Conservation (phyloP, 2,329 filamentous ascomycete genomes). For the Ustulina deusta region DNA sequence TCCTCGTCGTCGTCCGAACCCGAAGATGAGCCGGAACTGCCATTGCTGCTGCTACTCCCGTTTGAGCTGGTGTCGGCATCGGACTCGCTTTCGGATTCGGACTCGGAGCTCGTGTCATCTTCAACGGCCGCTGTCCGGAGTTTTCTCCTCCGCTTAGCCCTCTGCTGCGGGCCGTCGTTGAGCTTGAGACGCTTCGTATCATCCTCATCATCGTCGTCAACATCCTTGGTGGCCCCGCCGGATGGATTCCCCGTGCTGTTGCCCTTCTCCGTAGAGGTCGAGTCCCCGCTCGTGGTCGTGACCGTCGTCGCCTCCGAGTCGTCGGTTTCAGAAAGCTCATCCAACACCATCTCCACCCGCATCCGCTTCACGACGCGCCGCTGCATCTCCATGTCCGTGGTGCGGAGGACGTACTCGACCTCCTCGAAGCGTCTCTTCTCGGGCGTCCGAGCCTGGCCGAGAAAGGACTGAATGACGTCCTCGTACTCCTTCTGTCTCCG, state of each 20-base stretch:
- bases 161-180: slow-evolving; percentile 59
- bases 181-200: slow-evolving; percentile 57
- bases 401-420: slow-evolving; percentile 62
- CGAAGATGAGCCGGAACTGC: slow-evolving; percentile 48
- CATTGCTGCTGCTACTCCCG: slow-evolving; percentile 44
- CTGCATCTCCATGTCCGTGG: slow-evolving; percentile 65
- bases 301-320: slow-evolving; percentile 50
- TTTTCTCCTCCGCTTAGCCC: slow-evolving; percentile 65
- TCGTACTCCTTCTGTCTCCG: slow-evolving; percentile 68
- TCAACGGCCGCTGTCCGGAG: slow-evolving; percentile 60
- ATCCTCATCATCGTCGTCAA: slow-evolving; percentile 53
- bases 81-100: slow-evolving; percentile 52
- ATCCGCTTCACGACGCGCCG: slow-evolving; percentile 71
- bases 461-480: slow-evolving; percentile 64
- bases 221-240: slow-evolving; percentile 46
- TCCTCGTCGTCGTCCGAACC: slow-evolving; percentile 48
- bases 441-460: slow-evolving; percentile 50
- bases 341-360: slow-evolving; percentile 69
- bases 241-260: slow-evolving; percentile 32
- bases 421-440: slow-evolving; percentile 66
- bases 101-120: slow-evolving; percentile 54
- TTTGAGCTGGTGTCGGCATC: slow-evolving; percentile 53
- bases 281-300: slow-evolving; percentile 40
- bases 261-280: slow-evolving; percentile 44
- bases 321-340: slow-evolving; percentile 65